Evolutionary conservation across 305 asterid species (phyloP), one percentile per base, ranked within the genome.

Genomic region (Fraxinus sp.): DNA sequence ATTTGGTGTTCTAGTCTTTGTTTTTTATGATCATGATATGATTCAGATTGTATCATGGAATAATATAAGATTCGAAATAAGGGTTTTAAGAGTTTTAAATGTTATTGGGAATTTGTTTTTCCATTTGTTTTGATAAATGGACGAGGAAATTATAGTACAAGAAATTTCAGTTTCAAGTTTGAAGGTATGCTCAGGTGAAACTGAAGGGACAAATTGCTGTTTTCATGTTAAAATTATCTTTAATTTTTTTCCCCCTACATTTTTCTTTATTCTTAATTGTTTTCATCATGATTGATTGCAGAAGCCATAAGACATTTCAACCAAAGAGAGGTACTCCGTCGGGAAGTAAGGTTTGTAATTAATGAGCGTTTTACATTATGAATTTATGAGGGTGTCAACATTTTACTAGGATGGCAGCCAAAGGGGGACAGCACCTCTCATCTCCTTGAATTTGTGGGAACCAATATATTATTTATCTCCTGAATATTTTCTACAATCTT

Each of bases 281-380:
- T 37, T 37, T 7, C 44, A 37, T 7, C 10, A 37, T 6, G 44
- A 37, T 37, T 37, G 44, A 1, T 37, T 85, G 55, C 86, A 85
- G 88, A 71, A 82, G 80, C 32, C 86, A 82, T 73, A 85, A 80
- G 82, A 85, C 86, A 11, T 85, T 85, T 79, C 86, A 86, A 10
- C 76, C 84, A n/a, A 85, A 79, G 62, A 85, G 79, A 22, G 80
- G 26, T 85, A 76, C 82, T 55, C 82, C 84, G 59, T 82, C 88
- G 30, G 88, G 88, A 74, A 85, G 82, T 75, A 85, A 85, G 88
- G 88, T 85, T 18, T 32, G 72, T 74, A 16, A 72, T 7, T 41
- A 41, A 2, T 7, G 18, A 1, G 0, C 32, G 24, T 46, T 70
- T 1, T 32, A 32, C 8, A 37, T 74, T 20, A 7, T n/a, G 44